These are phyloP conservation scores for Fusarium nodosum DNA, from an alignment of 2,329 filamentous ascomycete genomes.

Conservation along the genomic window DNA sequence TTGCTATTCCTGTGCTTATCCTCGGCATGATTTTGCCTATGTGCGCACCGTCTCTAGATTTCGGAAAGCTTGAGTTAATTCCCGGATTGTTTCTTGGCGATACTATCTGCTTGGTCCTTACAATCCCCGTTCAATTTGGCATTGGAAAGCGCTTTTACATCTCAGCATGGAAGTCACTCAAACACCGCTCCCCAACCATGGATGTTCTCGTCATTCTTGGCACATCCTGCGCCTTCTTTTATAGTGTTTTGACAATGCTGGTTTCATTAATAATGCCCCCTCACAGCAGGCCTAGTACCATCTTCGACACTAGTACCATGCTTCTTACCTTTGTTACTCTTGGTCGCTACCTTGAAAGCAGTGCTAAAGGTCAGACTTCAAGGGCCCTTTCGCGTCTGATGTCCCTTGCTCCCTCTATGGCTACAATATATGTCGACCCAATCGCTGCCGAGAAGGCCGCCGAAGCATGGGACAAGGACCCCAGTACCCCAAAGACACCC, in stretches of 20 bases:
- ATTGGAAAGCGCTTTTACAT: conserved; percentile 94
- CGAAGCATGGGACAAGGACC: conserved; percentile 73
- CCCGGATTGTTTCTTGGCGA: conserved; percentile 91
- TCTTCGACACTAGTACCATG: conserved; percentile 99
- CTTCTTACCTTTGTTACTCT: conserved; percentile 95
- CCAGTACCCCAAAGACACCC: conserved; percentile 51
- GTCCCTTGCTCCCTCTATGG: conserved; percentile 96
- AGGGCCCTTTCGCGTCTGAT: conserved; percentile 93
- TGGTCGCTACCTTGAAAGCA: conserved; percentile 91
- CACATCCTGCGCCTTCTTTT: conserved; percentile 96
- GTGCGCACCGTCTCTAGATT: conserved; percentile 80
- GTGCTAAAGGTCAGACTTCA: conserved; percentile 95
- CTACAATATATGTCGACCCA: conserved; percentile 94
- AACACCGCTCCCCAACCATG: conserved; percentile 95
- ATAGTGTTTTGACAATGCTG: conserved; percentile 88
- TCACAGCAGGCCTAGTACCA: conserved; percentile 84
- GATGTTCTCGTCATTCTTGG: conserved; percentile 95
- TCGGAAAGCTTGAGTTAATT: conserved; percentile 75
- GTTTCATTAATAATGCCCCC: conserved; percentile 82
- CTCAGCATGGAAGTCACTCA: conserved; percentile 92
- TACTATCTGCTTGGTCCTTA: conserved; percentile 83
- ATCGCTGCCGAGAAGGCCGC: conserved; percentile 93
- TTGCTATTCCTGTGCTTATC: conserved; percentile 90
- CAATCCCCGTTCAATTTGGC: conserved; percentile 95
- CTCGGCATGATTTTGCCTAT: conserved; percentile 96